These are phyloP conservation scores for Entomophthora muscae DNA, from an alignment of 371 early-diverging fungal species.

Conservation along the genomic window DNA sequence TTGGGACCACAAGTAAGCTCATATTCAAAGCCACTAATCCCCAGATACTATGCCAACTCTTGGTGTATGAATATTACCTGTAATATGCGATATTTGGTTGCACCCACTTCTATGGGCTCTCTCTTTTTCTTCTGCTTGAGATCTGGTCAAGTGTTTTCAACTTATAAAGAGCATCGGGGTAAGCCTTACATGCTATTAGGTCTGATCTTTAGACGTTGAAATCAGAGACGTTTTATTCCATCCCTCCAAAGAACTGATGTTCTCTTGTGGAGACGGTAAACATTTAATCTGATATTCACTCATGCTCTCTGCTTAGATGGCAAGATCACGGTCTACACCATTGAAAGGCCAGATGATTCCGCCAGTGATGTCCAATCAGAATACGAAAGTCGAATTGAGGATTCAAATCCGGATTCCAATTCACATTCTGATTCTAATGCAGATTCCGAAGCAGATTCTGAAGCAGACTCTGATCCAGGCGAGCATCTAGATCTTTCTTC, in stretches of 20 bases:
- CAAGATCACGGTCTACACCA: neutral
- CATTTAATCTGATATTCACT: neutral
- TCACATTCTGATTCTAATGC: too few relatives aligned
- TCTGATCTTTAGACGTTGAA: conserved; percentile 37
- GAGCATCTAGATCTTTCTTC: too few relatives aligned
- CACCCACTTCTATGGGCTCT: conserved; percentile 74
- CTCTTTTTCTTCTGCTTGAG: conserved; percentile 60
- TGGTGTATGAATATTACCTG: conserved; percentile 76
- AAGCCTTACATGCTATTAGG: neutral
- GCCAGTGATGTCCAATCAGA: neutral
- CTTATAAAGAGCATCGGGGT: neutral
- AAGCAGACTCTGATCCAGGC: too few relatives aligned
- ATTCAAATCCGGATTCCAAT: too few relatives aligned
- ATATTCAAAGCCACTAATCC: neutral
- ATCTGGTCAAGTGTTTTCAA: conserved; percentile 40
- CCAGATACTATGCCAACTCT: conserved; percentile 68
- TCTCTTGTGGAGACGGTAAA: conserved; percentile 70
- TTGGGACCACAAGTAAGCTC: conserved; percentile 50
- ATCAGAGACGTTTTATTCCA: conserved; percentile 84
- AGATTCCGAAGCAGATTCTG: too few relatives aligned
- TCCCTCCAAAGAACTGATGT: conserved; percentile 51
- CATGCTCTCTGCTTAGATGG: neutral
- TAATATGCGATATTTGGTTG: conserved; percentile 68
- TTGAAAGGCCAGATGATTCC: neutral
- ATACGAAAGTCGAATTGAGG: neutral